Conservation (phyloP, 331 rosid species). For the Malus hybrid region DNA sequence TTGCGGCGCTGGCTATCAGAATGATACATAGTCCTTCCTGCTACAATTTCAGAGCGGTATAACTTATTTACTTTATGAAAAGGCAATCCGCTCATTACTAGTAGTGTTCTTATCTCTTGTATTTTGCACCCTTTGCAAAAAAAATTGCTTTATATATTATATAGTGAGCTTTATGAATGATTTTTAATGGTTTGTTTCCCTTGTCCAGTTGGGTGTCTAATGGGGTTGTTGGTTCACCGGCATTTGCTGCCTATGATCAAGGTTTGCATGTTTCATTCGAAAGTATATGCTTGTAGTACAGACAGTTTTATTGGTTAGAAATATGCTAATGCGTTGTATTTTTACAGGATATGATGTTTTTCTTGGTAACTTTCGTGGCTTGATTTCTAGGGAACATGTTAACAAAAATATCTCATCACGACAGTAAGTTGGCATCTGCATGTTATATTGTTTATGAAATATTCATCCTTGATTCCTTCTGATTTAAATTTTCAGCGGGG, state of each 20-base stretch:
- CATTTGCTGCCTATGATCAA: slow-evolving; percentile 96
- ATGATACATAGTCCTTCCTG: background rate
- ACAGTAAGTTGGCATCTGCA: slow-evolving; percentile 40
- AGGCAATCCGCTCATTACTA: background rate
- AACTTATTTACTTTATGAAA: background rate
- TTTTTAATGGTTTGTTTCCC: slow-evolving; percentile 5
- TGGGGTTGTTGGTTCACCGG: slow-evolving; percentile 97
- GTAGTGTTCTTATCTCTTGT: background rate
- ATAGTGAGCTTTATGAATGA: background rate
- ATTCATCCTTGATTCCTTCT: background rate
- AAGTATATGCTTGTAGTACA: background rate
- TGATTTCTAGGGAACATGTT: slow-evolving; percentile 83
- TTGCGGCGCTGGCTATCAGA: background rate
- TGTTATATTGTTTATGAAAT: background rate
- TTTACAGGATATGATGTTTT: slow-evolving; percentile 83
- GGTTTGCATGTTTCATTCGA: slow-evolving; percentile 39
- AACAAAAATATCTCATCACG: slow-evolving; percentile 76
- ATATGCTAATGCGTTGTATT: slow-evolving; percentile 3
- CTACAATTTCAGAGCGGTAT: background rate
- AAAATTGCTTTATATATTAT: background rate
- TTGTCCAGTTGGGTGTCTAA: slow-evolving; percentile 86
- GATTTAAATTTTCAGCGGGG: background rate
- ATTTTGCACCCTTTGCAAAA: background rate
- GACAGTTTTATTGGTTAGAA: background rate
- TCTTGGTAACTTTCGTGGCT: slow-evolving; percentile 84